Evolutionary conservation across 2,329 filamentous ascomycete genomes (phyloP).

Genomic region (Myriosclerotinia duriaeana): DNA sequence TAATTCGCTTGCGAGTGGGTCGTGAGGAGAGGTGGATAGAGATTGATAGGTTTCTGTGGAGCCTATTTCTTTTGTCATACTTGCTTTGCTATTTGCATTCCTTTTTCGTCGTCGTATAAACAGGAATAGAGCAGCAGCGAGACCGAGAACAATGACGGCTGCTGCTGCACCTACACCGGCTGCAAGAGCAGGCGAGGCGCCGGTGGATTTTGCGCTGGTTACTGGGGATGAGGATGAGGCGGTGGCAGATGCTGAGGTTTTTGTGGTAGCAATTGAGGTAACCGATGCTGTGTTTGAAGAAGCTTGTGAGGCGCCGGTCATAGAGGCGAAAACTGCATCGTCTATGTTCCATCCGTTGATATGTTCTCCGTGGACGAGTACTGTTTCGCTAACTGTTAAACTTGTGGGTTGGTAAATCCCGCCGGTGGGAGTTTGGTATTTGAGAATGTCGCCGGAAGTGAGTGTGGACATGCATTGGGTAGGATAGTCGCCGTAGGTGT

Average conservation of each 20-base stretch:
- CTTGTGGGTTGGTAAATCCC: constrained; percentile 20
- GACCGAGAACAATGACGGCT: background rate
- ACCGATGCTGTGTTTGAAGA: background rate
- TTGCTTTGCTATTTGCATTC: too few relatives aligned
- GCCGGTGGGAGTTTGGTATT: constrained; percentile 15
- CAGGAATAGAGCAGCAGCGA: background rate
- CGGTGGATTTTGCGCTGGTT: background rate
- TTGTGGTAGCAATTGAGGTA: background rate
- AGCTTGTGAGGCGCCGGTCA: background rate
- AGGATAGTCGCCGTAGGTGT: constrained; percentile 5
- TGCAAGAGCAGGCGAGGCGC: background rate
- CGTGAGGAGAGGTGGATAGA: too few relatives aligned
- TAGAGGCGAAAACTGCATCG: constrained; percentile 9
- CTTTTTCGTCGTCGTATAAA: constrained; percentile 7
- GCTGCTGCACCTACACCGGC: background rate
- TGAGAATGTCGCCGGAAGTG: constrained; percentile 9
- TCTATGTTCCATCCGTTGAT: constrained; percentile 22
- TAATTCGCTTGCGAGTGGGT: background rate
- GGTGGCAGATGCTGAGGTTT: background rate
- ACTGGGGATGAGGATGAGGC: background rate
- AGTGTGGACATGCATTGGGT: constrained; percentile 20
- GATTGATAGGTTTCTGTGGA: background rate
- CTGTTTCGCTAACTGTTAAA: constrained; percentile 2
- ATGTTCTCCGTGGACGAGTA: constrained; percentile 17
- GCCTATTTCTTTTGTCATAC: background rate